Conservation (phyloP, 345 rosid species). For the Excoecaria cochinchinensis region DNA sequence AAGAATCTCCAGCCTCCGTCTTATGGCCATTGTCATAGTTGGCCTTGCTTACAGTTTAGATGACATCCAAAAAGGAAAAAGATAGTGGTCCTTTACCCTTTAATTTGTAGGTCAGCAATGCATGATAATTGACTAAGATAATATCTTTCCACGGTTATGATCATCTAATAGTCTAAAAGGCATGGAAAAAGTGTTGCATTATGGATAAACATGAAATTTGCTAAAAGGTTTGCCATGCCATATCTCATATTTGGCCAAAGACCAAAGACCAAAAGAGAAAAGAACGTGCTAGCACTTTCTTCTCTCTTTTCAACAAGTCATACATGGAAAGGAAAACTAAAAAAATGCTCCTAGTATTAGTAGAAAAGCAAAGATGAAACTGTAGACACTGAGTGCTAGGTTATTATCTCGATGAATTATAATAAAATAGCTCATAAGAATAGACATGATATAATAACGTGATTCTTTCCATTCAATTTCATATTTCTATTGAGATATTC, state of each 20-base stretch:
- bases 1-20: background rate
- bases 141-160: background rate
- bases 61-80: background rate
- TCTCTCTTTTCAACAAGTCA: too few relatives aligned
- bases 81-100: slow-evolving; percentile 4
- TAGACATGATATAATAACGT: too few relatives aligned
- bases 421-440: background rate
- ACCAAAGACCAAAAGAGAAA: background rate
- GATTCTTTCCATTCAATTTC: too few relatives aligned
- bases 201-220: slow-evolving; percentile 12
- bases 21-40: too few relatives aligned
- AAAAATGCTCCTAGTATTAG: too few relatives aligned
- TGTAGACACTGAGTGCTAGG: background rate
- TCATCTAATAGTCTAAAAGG: background rate
- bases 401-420: background rate
- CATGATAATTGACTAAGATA: background rate
- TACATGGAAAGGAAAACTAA: too few relatives aligned
- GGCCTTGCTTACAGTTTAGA: too few relatives aligned
- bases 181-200: background rate
- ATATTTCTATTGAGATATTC: too few relatives aligned
- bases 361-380: too few relatives aligned
- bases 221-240: background rate
- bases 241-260: background rate
- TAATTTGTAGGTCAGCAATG: background rate
- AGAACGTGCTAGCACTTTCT: background rate